A percentile compares a stretch with the other conserved stretches of the same genome.
These are phyloP conservation scores for Penicillium sp. DNA, from an alignment of 2,329 filamentous ascomycete genomes.

Conservation along the genomic window DNA sequence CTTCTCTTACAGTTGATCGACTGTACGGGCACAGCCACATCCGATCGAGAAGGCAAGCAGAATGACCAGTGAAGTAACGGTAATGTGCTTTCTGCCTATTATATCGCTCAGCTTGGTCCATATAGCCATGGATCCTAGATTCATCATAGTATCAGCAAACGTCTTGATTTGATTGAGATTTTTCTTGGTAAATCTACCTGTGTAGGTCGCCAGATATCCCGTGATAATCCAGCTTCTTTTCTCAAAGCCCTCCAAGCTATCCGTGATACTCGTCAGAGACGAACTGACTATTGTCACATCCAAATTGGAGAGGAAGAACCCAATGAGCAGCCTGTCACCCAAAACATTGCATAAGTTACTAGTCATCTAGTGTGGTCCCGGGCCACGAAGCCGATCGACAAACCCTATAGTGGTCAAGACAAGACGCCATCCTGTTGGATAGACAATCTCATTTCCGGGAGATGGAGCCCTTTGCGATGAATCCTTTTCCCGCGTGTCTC, in stretches of 20 bases:
- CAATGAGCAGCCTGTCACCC: slow-evolving; percentile 21
- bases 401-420: slow-evolving; percentile 20
- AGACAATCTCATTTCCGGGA: slow-evolving; percentile 22
- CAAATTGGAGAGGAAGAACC: slow-evolving; percentile 31
- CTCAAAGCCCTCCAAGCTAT: slow-evolving; percentile 30
- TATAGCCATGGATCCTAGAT: slow-evolving; percentile 28
- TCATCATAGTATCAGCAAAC: not conserved
- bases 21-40: slow-evolving; percentile 28
- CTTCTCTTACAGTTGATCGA: slow-evolving; percentile 26
- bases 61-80: slow-evolving; percentile 23
- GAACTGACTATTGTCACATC: slow-evolving; percentile 36
- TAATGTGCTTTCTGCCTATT: slow-evolving; percentile 25
- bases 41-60: slow-evolving; percentile 30
- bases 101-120: slow-evolving; percentile 32
- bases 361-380: not conserved
- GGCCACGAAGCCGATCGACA: not conserved
- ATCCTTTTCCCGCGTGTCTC: slow-evolving; percentile 17
- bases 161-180: not conserved
- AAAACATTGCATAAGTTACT: too few species aligned
- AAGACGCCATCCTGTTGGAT: slow-evolving; percentile 22
- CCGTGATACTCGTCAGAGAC: slow-evolving; percentile 31
- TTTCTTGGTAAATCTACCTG: slow-evolving; percentile 21
- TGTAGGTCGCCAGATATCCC: slow-evolving; percentile 32
- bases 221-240: slow-evolving; percentile 35
- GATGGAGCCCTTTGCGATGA: slow-evolving; percentile 17